phyloP scores from a whole-genome alignment of 169 alveolate species.

The Fabrea salina region DNA sequence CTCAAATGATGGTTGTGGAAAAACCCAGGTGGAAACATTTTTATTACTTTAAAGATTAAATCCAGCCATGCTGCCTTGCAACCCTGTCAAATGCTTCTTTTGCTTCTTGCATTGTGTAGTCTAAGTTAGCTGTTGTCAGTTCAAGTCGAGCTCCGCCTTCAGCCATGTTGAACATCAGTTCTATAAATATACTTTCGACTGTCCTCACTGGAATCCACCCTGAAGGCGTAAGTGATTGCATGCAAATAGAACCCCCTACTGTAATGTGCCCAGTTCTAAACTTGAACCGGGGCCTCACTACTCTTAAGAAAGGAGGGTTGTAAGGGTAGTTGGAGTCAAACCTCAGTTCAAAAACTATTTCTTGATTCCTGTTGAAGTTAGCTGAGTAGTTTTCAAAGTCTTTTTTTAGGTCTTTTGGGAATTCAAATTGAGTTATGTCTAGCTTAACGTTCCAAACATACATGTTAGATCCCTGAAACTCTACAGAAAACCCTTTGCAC shows the following conservation, averaged over 20 bases:
- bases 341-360: conserved; percentile 44
- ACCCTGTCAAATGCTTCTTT: conserved; percentile 60
- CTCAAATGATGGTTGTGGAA: too few species aligned
- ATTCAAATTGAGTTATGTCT: conserved; percentile 41
- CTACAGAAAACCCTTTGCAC: conserved; percentile 35
- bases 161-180: conserved; percentile 33
- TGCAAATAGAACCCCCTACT: conserved; percentile 62
- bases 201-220: conserved; percentile 64
- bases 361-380: not conserved
- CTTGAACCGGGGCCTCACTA: conserved; percentile 51
- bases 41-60: conserved; percentile 11
- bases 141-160: conserved; percentile 55
- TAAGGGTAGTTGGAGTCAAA: conserved; percentile 50
- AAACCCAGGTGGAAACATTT: too few species aligned
- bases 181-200: conserved; percentile 49
- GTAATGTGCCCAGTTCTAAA: conserved; percentile 68
- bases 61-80: conserved; percentile 57
- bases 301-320: conserved; percentile 64
- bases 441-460: conserved; percentile 54
- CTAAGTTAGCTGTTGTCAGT: not conserved
- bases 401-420: conserved; percentile 42
- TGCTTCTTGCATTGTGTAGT: conserved; percentile 44
- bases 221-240: conserved; percentile 49
- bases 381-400: conserved; percentile 40
- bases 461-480: conserved; percentile 36